These are phyloP conservation scores for Claviceps purpurea DNA, from an alignment of 2,329 filamentous ascomycete genomes.

Conservation along the genomic window DNA sequence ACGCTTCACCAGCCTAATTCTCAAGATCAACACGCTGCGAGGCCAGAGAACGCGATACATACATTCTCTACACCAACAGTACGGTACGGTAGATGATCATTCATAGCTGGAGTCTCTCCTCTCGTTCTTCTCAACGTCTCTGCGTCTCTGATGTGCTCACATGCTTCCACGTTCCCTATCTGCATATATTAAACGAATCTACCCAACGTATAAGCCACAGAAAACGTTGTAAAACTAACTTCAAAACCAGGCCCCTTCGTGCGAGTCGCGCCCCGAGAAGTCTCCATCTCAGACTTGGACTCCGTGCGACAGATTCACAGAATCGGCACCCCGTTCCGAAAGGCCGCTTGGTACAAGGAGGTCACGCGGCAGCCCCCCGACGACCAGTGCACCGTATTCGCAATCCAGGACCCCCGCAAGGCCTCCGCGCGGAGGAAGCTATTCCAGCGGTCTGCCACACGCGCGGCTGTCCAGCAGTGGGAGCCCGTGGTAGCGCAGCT, in stretches of 20 bases:
- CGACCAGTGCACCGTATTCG: background rate
- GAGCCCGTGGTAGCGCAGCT: background rate
- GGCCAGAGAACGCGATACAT: background rate
- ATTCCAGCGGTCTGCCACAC: background rate
- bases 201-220: too few relatives aligned
- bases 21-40: background rate
- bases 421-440: background rate
- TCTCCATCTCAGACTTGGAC: background rate
- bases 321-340: background rate
- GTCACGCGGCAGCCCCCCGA: background rate
- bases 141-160: background rate
- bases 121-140: background rate
- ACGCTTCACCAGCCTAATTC: background rate
- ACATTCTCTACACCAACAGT: background rate
- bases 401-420: background rate
- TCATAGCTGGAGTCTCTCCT: background rate
- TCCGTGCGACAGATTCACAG: background rate
- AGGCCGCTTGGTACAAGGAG: background rate
- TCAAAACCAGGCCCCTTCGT: background rate
- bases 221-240: too few relatives aligned
- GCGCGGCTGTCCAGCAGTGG: background rate
- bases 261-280: background rate
- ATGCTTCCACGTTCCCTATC: too few relatives aligned
- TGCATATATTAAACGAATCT: too few relatives aligned
- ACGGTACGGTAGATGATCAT: background rate